Percentiles rank a stretch among this genome's conserved stretches.
Evolutionary conservation across 2,329 filamentous ascomycete species (phyloP).

Genomic region (Piedraia hortae): DNA sequence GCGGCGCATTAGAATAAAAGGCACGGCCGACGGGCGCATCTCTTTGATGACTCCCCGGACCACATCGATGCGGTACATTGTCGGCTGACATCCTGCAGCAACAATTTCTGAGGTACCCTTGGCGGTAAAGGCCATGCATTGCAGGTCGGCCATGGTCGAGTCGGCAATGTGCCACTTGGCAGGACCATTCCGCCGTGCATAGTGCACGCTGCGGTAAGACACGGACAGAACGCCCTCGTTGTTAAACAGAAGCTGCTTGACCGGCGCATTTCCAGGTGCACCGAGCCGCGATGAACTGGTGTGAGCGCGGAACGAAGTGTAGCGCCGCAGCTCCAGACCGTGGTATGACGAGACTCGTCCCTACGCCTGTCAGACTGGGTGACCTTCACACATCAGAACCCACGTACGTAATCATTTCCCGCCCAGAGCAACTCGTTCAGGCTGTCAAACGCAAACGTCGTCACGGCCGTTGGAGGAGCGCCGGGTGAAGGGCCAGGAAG

Average conservation of each 20-base stretch:
- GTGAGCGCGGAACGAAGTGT: conserved; percentile 75
- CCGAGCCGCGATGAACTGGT: conserved; percentile 15
- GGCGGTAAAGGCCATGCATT: conserved; percentile 87
- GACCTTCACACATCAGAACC: not conserved
- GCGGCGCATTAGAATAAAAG: conserved; percentile 81
- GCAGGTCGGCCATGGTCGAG: conserved; percentile 57
- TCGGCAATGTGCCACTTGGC: conserved; percentile 69
- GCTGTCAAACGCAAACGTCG: conserved; percentile 69
- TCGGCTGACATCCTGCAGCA: conserved; percentile 60
- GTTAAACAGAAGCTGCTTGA: conserved; percentile 74
- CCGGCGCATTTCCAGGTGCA: conserved; percentile 32
- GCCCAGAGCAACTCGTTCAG: conserved; percentile 77
- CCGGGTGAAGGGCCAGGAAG: conserved; percentile 51
- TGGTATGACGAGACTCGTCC: conserved; percentile 76
- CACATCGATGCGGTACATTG: conserved; percentile 52
- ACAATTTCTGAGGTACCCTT: conserved; percentile 62
- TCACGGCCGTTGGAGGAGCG: conserved; percentile 38
- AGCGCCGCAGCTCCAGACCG: conserved; percentile 56
- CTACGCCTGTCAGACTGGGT: conserved; percentile 18
- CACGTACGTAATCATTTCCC: conserved; percentile 61
- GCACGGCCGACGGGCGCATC: conserved; percentile 9
- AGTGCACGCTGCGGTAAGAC: conserved; percentile 59
- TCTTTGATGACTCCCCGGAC: conserved; percentile 16
- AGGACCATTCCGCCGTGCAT: conserved; percentile 56
- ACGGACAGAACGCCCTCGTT: conserved; percentile 75